Conservation (phyloP, 2,329 filamentous ascomycete species). For the Fusarium sp. region DNA sequence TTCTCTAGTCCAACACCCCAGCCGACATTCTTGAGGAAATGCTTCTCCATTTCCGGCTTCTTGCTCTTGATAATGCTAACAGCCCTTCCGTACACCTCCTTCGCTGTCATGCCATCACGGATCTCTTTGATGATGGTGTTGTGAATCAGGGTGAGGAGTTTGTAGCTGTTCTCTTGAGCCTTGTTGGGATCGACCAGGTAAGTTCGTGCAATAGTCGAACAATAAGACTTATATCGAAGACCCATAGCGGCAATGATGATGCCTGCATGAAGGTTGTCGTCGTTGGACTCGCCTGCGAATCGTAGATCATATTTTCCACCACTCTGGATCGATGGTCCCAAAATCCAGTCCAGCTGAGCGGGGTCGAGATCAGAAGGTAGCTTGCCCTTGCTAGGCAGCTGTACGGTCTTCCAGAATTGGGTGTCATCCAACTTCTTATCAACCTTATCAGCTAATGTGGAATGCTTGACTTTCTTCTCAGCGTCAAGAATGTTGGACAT, state of each 20-base stretch:
- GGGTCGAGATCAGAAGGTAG: slow-evolving; percentile 89
- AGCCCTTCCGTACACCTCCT: slow-evolving; percentile 93
- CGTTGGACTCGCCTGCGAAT: slow-evolving; percentile 81
- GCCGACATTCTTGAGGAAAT: slow-evolving; percentile 93
- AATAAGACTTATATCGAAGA: slow-evolving; percentile 95
- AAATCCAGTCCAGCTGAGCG: slow-evolving; percentile 91
- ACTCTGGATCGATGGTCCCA: slow-evolving; percentile 91
- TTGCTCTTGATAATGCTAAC: slow-evolving; percentile 83
- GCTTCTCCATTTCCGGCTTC: slow-evolving; percentile 94
- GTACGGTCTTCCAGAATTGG: slow-evolving; percentile 89
- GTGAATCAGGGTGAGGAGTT: slow-evolving; percentile 85
- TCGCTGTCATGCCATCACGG: slow-evolving; percentile 84
- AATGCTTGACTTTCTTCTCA: slow-evolving; percentile 97
- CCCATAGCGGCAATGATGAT: slow-evolving; percentile 95
- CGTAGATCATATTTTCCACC: slow-evolving; percentile 95
- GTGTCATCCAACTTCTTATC: slow-evolving; percentile 91
- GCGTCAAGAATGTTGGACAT: slow-evolving; percentile 97
- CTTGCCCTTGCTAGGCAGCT: slow-evolving; percentile 77
- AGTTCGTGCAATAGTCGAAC: slow-evolving; percentile 89
- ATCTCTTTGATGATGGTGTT: slow-evolving; percentile 91
- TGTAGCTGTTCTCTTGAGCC: slow-evolving; percentile 93
- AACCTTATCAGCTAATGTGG: slow-evolving; percentile 85
- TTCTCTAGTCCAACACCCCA: slow-evolving; percentile 94
- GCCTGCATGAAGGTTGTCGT: slow-evolving; percentile 86
- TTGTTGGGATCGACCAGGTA: slow-evolving; percentile 98